Base-by-base conservation (phyloP, 164 flowering plant species). In the Vitis cinerea region DNA sequence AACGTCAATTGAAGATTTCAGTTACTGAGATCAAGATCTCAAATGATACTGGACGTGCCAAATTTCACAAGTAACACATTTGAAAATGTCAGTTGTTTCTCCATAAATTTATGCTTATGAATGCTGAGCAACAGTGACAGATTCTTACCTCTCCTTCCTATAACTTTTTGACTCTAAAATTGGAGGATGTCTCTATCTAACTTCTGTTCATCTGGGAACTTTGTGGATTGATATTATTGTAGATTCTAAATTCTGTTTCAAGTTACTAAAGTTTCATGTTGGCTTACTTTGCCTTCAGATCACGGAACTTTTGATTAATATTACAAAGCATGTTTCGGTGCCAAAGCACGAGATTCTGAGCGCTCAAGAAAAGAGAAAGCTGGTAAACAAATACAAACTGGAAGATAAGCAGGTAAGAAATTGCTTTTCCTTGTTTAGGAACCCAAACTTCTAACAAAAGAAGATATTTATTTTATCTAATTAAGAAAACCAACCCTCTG, bases 321-420 rank as follows among this genome's bases (percentile, higher is more conserved):
- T 80, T 51, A 75, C 77, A 53, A 77, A 80, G 73, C 83, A 80
- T 31, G 68, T 69, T 30, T 14, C 66, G 61, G 9, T 19, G 61
- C 83, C 83, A 23, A 80, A 71, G 68, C 63, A 65, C 63, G 70
- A 69, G 59, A 61, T 77, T 54, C 71, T 80, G 64, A 75, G 63
- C 47, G 47, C 55, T 13, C 59, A 67, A 50, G 80, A 77, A 52
- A 77, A 75, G 64, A 55, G 72, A 61, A 53, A 52, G 50, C 70
- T 77, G 9, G 49, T 77, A 56, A 63, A 66, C 68, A 77, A 69
- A 66, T 64, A 58, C 48, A 59, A 60, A 44, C 12, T 72, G 55
- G 67, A 77, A 60, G 75, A 63, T n/a, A 78, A 63, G 10, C 81
- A 74, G 83, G 83, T 77, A 29, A 37, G 44, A 37, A 6, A 37